Evolutionary conservation across 306 rosid species (phyloP).

Genomic region (Hippophae tibetana): DNA sequence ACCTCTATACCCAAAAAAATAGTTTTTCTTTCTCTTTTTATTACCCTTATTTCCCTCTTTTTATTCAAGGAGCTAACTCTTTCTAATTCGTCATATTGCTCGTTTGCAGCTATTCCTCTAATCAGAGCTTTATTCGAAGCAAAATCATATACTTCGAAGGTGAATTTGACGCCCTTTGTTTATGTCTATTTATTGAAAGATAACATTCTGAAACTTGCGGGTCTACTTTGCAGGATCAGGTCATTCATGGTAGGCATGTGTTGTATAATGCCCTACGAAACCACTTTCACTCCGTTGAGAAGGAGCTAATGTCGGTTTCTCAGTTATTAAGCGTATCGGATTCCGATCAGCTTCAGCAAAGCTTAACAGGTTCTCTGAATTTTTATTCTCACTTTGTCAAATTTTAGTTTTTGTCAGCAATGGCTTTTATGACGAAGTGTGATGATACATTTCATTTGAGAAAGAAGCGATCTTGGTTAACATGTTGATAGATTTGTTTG

Average conservation of each 20-base stretch:
- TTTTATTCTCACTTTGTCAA: neutral
- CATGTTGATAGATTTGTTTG: neutral
- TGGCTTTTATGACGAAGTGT: neutral
- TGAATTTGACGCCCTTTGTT: neutral
- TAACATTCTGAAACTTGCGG: neutral
- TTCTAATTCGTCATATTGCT: neutral
- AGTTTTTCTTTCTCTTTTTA: neutral
- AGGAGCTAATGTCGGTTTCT: constrained; percentile 8
- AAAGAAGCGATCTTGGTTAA: neutral
- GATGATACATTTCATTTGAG: neutral
- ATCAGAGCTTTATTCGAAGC: constrained; percentile 23
- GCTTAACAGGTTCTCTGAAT: constrained; percentile 6
- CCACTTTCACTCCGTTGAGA: constrained; percentile 11
- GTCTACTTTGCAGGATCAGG: constrained; percentile 13
- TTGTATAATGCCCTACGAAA: constrained; percentile 9
- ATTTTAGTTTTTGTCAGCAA: neutral
- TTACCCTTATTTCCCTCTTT: neutral
- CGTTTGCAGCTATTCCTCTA: constrained; percentile 13
- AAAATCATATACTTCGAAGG: constrained; percentile 17
- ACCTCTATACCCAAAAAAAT: neutral
- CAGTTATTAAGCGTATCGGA: constrained; percentile 1
- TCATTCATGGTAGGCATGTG: constrained; percentile 15
- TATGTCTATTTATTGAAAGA: neutral
- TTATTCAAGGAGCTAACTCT: neutral
- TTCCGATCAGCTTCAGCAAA: constrained; percentile 8